A percentile compares a stretch with the other conserved stretches of the same genome.
Evolutionary conservation across 139 green algal genomes (phyloP).

Genomic region (Chlorella sorokiniana): DNA sequence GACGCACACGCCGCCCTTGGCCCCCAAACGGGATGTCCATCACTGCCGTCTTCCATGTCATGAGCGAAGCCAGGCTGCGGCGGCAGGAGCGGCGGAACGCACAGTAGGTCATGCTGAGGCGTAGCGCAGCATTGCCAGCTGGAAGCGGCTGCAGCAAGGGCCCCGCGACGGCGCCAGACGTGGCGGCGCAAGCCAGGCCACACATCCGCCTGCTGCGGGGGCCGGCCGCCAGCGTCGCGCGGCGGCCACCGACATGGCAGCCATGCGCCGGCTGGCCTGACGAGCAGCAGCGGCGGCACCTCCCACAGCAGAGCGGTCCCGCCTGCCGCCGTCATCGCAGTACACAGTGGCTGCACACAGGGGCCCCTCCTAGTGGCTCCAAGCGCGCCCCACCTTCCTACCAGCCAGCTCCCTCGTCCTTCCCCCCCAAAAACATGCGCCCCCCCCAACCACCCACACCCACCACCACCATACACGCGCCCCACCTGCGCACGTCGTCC

Average conservation of each 20-base stretch:
- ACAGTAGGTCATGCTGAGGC: no score
- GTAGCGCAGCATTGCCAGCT: no score
- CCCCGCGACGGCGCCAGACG: no score
- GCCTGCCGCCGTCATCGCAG: no score
- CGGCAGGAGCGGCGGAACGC: not conserved
- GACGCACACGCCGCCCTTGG: conserved; percentile 82
- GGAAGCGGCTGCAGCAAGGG: no score
- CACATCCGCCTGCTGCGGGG: no score
- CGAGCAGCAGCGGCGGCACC: no score
- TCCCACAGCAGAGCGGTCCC: no score
- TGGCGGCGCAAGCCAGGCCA: no score
- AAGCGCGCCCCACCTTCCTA: not conserved
- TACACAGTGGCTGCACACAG: not conserved
- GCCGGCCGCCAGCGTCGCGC: no score
- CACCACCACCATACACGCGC: not conserved
- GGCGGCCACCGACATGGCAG: no score
- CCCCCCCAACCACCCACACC: not conserved
- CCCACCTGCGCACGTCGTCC: conserved; percentile 70
- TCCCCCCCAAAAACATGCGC: not conserved
- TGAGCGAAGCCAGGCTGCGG: conserved; percentile 75
- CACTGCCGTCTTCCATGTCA: conserved; percentile 97
- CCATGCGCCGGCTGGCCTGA: no score
- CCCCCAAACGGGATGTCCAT: conserved; percentile 97
- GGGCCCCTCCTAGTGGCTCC: not conserved
- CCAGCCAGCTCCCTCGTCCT: not conserved